Percentiles rank a stretch among this genome's conserved stretches.
Conservation (phyloP, 2,329 filamentous ascomycete species). For the Sporothrix humicola region DNA sequence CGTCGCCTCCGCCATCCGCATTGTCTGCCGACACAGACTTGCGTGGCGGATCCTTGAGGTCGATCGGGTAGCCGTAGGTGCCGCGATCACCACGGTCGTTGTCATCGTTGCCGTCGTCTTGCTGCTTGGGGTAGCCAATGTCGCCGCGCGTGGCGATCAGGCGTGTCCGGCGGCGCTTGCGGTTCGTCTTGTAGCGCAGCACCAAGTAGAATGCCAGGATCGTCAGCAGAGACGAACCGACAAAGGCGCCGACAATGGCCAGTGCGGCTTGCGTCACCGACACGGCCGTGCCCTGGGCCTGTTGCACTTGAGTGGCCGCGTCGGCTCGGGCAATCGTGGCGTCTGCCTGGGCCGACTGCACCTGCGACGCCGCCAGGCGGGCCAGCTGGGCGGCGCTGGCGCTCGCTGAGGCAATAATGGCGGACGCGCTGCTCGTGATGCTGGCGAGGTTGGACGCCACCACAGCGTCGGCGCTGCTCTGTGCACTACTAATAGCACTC, state of each 20-base stretch:
- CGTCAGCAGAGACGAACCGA: slow-evolving; percentile 51
- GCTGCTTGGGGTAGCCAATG: slow-evolving; percentile 40
- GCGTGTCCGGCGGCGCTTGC: slow-evolving; percentile 38
- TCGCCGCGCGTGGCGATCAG: slow-evolving; percentile 30
- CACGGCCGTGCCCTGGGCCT: slow-evolving; percentile 48
- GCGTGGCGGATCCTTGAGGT: slow-evolving; percentile 41
- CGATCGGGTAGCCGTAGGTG: slow-evolving; percentile 39
- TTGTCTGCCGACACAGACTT: neutral
- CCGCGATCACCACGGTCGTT: slow-evolving; percentile 26
- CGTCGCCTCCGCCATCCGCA: neutral
- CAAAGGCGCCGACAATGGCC: slow-evolving; percentile 51
- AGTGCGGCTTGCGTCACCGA: slow-evolving; percentile 51
- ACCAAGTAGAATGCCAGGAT: slow-evolving; percentile 48
- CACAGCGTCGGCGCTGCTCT: slow-evolving; percentile 42
- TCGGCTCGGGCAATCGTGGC: slow-evolving; percentile 44
- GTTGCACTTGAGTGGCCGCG: slow-evolving; percentile 43
- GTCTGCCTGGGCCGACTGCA: slow-evolving; percentile 44
- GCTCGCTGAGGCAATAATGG: slow-evolving; percentile 39
- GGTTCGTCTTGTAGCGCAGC: slow-evolving; percentile 41
- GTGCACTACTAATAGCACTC: slow-evolving; percentile 40
- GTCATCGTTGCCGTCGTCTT: slow-evolving; percentile 26
- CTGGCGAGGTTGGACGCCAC: slow-evolving; percentile 42
- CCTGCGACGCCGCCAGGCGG: slow-evolving; percentile 41
- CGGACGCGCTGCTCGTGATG: slow-evolving; percentile 41
- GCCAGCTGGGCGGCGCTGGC: slow-evolving; percentile 33